These are phyloP conservation scores for Sugiyamaella neomexicana DNA, from an alignment of 1,139 yeast genomes.

Conservation along the genomic window DNA sequence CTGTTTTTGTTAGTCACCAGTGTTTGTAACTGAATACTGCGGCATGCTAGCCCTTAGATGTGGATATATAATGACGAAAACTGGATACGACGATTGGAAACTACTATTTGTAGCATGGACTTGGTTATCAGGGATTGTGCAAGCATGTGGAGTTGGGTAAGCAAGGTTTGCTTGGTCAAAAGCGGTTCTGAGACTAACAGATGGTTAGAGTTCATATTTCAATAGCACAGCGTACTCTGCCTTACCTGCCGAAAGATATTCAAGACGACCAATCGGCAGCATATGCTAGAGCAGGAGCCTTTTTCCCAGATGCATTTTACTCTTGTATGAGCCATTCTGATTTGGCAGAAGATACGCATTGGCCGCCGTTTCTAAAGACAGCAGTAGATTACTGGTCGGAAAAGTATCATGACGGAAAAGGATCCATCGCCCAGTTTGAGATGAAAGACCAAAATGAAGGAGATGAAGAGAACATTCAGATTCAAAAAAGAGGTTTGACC, in stretches of 20 bases:
- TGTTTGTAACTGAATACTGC: background rate
- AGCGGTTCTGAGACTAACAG: background rate
- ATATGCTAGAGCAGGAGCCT: slow-evolving; percentile 51
- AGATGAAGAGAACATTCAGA: background rate
- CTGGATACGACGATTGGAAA: background rate
- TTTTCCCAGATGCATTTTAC: slow-evolving; percentile 64
- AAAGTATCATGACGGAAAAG: slow-evolving; percentile 30
- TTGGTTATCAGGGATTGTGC: slow-evolving; percentile 13
- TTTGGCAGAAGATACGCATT: slow-evolving; percentile 60
- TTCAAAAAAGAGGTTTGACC: background rate
- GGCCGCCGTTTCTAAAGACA: slow-evolving; percentile 58
- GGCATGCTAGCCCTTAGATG: background rate
- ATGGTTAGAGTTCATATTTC: slow-evolving; percentile 44
- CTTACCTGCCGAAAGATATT: slow-evolving; percentile 38
- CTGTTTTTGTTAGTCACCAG: no score
- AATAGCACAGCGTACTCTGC: slow-evolving; percentile 42
- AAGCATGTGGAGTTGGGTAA: slow-evolving; percentile 17
- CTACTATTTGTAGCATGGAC: slow-evolving; percentile 35
- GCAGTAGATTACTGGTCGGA: slow-evolving; percentile 47
- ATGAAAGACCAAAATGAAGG: background rate
- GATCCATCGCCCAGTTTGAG: background rate
- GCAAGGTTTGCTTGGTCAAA: background rate
- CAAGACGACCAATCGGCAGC: slow-evolving; percentile 25
- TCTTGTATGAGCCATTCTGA: slow-evolving; percentile 51
- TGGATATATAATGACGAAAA: slow-evolving; percentile 4